Evolutionary conservation across 2,329 filamentous ascomycete genomes (phyloP).

Genomic region (Sarocladiaceae sp.): DNA sequence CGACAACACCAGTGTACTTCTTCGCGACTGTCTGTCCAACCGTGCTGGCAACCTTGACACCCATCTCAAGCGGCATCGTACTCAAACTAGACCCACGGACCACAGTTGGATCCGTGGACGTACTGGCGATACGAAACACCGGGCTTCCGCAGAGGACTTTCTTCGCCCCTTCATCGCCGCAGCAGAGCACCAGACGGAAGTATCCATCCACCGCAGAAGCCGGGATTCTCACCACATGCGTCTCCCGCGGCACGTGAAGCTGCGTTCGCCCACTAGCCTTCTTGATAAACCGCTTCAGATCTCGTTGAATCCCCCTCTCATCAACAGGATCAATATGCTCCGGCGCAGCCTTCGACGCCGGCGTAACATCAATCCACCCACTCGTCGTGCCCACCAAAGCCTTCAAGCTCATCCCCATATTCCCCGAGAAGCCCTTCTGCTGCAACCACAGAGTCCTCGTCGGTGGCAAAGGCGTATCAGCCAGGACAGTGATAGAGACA

Average conservation of each 20-base stretch:
- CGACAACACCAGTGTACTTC: conserved; percentile 34
- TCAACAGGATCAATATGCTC: conserved; percentile 50
- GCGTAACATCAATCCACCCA: conserved; percentile 67
- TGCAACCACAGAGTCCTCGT: conserved; percentile 64
- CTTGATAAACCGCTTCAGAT: conserved; percentile 60
- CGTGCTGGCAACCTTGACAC: conserved; percentile 51
- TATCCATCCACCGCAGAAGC: conserved; percentile 62
- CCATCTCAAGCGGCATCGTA: conserved; percentile 63
- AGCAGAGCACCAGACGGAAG: conserved; percentile 62
- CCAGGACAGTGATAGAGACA: conserved; percentile 61
- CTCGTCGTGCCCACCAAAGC: conserved; percentile 55
- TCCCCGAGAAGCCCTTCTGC: conserved; percentile 63
- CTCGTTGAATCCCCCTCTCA: conserved; percentile 64
- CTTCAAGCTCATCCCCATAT: conserved; percentile 63
- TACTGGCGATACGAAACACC: conserved; percentile 65
- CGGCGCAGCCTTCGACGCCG: conserved; percentile 38
- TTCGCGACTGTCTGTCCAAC: conserved; percentile 42
- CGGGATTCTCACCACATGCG: conserved; percentile 61
- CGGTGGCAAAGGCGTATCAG: conserved; percentile 49
- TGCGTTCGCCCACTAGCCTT: conserved; percentile 43
- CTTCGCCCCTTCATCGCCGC: conserved; percentile 32
- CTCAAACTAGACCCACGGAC: conserved; percentile 60
- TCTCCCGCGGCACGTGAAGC: conserved; percentile 55
- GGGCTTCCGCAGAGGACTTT: conserved; percentile 62
- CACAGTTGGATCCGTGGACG: conserved; percentile 55